Evolutionary conservation across 257 asterid species (phyloP), one percentile per base, ranked within the genome.

Genomic region (Solanum pinnatisectum): DNA sequence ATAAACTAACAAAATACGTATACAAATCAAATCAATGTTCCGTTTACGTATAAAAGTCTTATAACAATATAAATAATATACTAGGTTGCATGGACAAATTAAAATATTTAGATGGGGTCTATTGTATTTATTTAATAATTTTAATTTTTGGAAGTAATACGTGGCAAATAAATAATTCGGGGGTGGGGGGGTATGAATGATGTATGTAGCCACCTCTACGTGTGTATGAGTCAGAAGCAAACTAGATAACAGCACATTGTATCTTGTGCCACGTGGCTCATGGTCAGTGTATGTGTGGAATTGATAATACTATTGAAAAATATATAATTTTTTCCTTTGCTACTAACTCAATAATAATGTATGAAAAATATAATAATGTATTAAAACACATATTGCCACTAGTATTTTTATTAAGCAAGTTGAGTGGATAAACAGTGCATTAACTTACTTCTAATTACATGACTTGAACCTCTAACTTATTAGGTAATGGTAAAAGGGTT

Each of bases 191-290:
- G 4, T 42, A 8, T 78, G n/a, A 40, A 44, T 85, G 67, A 6
- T 40, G 35, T 77, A 35, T 81, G 33, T 71, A 67, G 83, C 73
- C 27, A 74, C 36, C 27, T 65, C 68, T 84, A 84, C 87, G 89
- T 85, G 89, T 86, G 65, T 32, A 36, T 89, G 87, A 87, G 30
- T 89, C 89, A 56, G 67, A 18, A 89, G 87, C 85, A 71, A 88
- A 79, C 49, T 18, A 74, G 74, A 12, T 67, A 16, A 16, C 74
- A 85, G 32, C 35, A 4, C 23, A 20, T 56, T 42, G 27, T 10
- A 16, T 59, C 11, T 33, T n/a, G 6, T 32, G 60, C 67, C 85
- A 81, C 68, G 85, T 81, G 36, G 84, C n/a, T 42, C n/a, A 78
- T 39, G 23, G 37, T 78, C 84, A 25, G 84, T 78, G 14, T 40